Base-by-base conservation (phyloP, 805 yeast genomes). In the Candida hungchunana region DNA sequence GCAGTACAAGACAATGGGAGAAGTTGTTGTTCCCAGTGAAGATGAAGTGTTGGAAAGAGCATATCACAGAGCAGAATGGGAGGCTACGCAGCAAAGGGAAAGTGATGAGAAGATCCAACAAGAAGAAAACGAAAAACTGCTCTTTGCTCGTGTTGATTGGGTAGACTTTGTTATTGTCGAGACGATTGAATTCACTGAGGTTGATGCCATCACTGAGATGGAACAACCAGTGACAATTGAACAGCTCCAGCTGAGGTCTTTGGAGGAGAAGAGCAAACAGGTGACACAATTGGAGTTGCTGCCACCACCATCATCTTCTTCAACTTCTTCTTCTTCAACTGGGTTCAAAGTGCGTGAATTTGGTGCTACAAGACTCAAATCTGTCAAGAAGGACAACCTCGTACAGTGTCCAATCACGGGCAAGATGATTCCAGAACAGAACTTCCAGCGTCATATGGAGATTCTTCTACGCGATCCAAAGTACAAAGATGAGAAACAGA, bases 141-240 rank as follows among this genome's bases (percentile, higher is more conserved):
- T 73, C 27, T 85, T 71, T 59, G 86, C 89, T 0, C 73, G 82
- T 8, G 79, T 87, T 16, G 88, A 89, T 59, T 90, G 98, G 98
- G 79, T 79, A 37, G 85, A 83, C 43, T 90, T 89, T 53, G 66
- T 70, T 2, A 66, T 85, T 13, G 81, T 85, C 7, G 86, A 79
- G 32, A 76, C 80, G 2, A 66, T 88, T 11, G 77, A 70, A 32
- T 81, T 87, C 46, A 74, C 75, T 12, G 77, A 75, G 2, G 58
- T 74, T 6, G 88, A 80, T 55, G 66, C 69, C 40, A 73, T 70
- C 9, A 68, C 75, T 5, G 81, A 77, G 33, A 60, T 56, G 25
- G 67, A 73, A 1, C 48, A 53, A 8, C 85, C 95, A 0, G 53
- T 82, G 33, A 63, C 68, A 4, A 61, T 80, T 30, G 69, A 75